Evolutionary conservation across 2,329 filamentous ascomycete genomes (phyloP).

Genomic region (Penicillium hesseltinei): DNA sequence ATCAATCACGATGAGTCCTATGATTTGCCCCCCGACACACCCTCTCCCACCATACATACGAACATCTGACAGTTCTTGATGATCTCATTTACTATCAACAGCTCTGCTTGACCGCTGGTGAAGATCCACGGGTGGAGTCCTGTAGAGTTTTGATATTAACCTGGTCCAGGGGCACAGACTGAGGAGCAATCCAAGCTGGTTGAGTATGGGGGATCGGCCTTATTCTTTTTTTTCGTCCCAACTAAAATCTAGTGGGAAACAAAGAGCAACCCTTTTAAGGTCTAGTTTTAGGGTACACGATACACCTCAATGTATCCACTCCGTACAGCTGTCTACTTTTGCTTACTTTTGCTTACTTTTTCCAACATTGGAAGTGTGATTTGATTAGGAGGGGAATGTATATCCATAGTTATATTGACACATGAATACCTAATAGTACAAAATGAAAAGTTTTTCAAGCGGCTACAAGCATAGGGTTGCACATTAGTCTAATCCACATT

Average conservation of each 20-base stretch:
- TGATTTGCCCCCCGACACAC: not conserved
- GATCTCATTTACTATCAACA: not conserved
- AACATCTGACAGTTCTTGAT: conserved; percentile 6
- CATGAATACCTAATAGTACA: not conserved
- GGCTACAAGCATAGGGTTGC: conserved; percentile 20
- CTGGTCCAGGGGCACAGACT: conserved; percentile 22
- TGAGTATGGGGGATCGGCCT: conserved; percentile 19
- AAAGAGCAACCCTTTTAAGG: not conserved
- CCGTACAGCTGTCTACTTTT: not conserved
- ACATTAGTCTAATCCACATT: conserved; percentile 29
- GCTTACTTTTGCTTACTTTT: not conserved
- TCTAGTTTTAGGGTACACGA: conserved; percentile 3
- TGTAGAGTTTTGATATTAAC: conserved; percentile 11
- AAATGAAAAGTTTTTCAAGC: not conserved
- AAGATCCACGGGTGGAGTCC: conserved; percentile 12
- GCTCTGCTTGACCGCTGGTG: conserved; percentile 12
- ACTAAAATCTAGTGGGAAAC: conserved; percentile 6
- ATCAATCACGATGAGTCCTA: conserved; percentile 2
- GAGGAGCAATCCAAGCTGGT: conserved; percentile 22
- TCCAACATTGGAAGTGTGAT: not conserved
- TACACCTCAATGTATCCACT: not conserved
- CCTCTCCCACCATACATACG: not conserved
- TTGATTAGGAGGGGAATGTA: not conserved
- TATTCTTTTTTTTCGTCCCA: conserved; percentile 15
- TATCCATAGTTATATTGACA: not conserved